Percentiles rank a stretch among this genome's conserved stretches.
Conservation (phyloP, 1,139 yeast genomes). For the Diutina sp. region DNA sequence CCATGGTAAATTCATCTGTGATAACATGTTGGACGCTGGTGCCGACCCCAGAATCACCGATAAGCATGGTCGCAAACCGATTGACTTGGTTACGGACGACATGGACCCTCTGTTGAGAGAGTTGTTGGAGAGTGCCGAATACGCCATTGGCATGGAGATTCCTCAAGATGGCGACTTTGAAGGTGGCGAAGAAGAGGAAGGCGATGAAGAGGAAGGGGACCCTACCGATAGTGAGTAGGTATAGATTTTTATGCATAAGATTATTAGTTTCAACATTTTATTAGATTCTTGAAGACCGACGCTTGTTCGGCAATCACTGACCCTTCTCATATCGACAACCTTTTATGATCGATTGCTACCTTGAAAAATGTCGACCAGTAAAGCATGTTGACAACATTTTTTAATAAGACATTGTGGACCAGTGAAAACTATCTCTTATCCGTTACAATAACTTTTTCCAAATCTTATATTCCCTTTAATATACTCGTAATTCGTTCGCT, state of each 20-base stretch:
- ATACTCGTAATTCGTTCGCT: background rate
- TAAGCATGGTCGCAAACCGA: conserved; percentile 49
- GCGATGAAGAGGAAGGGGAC: conserved; percentile 6
- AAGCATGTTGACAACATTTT: no score
- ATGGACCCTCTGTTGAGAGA: conserved; percentile 37
- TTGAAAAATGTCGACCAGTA: no score
- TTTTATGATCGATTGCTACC: no score
- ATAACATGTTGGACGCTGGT: conserved; percentile 83
- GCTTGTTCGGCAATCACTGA: no score
- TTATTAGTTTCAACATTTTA: no score
- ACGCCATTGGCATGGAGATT: conserved; percentile 27
- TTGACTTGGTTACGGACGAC: conserved; percentile 48
- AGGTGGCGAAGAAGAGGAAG: conserved; percentile 12
- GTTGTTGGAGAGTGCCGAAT: conserved; percentile 71
- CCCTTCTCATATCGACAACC: no score
- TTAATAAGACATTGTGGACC: no score
- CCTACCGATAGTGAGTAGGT: background rate
- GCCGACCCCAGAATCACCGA: conserved; percentile 56
- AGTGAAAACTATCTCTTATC: no score
- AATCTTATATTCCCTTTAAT: no score
- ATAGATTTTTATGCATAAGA: background rate
- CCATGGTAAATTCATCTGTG: conserved; percentile 69
- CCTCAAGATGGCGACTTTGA: conserved; percentile 10
- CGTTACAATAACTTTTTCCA: no score
- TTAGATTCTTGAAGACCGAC: no score